Evolutionary conservation across 495 filamentous ascomycete genomes (phyloP), one percentile per base, ranked within the genome.

Genomic region (Lophiostoma macrostomum): DNA sequence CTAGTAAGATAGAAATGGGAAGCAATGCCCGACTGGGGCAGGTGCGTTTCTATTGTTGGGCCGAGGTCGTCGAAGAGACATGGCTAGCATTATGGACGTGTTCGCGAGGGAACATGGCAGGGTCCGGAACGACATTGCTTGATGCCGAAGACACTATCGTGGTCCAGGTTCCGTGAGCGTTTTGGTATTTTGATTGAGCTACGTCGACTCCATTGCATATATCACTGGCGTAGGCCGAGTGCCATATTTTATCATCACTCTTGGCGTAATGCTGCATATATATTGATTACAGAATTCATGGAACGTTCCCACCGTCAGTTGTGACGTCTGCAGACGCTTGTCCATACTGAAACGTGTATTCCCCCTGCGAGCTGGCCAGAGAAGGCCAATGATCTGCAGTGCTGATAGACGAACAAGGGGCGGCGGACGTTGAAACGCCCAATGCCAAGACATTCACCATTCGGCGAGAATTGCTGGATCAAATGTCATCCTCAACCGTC

Each of bases 1-100:
- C 1, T 35, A 13, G 35, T 13, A 13, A 30, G 16, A 35, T 12
- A 6, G 20, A n/a, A n/a, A n/a, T n/a, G n/a, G n/a, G n/a, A n/a
- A n/a, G 14, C 18, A 3, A 1, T 10, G 8, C 25, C 14, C 10
- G 29, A 42, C 38, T 63, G 13, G 56, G 60, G 20, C 5, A 28
- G 14, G 47, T 60, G 28, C 46, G 47, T 4, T 38, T 64, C 1
- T 57, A 64, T 42, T 59, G 56, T 38, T 60, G 55, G 56, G 60
- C 50, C 3, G 56, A 64, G 36, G 19, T 64, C 4, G 55, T 57
- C 5, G 56, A 56, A 16, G 34, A 52, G 16, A 50, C 48, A 14
- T 64, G 56, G 56, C 37, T 64, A n/a, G 35, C 10, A 0, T 20
- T 64, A 0, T 59, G 54, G 54, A 30, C 55, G 10, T 58, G 37